Evolutionary conservation across 257 asterid genomes (phyloP).

Genomic region (Schizonepeta tenuifolia): DNA sequence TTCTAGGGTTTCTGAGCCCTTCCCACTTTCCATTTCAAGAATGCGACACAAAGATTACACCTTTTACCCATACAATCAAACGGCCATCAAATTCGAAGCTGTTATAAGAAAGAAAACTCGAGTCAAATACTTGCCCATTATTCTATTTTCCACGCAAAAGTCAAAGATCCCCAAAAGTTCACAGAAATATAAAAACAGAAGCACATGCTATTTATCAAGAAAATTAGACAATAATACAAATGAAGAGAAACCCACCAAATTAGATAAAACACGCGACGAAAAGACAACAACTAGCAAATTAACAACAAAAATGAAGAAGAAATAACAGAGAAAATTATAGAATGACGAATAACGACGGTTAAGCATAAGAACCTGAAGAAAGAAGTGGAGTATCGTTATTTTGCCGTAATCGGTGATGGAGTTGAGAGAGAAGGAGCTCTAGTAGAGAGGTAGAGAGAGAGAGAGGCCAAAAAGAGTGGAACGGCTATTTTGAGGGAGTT

Average conservation of each 20-base stretch:
- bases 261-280: neutral
- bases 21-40: constrained; percentile 49
- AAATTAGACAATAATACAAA: neutral
- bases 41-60: constrained; percentile 46
- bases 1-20: constrained; percentile 45
- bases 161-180: constrained; percentile 15
- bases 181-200: neutral
- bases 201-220: neutral
- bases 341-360: constrained; percentile 10
- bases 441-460: constrained; percentile 4
- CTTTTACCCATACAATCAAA: constrained; percentile 40
- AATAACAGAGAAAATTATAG: neutral
- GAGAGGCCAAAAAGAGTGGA: neutral
- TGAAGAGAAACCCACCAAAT: constrained; percentile 10
- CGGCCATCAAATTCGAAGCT: constrained; percentile 45
- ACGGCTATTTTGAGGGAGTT: constrained; percentile 3
- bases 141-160: constrained; percentile 18
- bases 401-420: constrained; percentile 4
- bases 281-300: neutral
- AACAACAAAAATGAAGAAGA: constrained; percentile 12
- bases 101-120: constrained; percentile 31
- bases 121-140: constrained; percentile 30
- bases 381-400: constrained; percentile 12
- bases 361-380: constrained; percentile 36
- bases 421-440: constrained; percentile 29